phyloP scores from a whole-genome alignment of 371 early-diverging fungal species.

The Mortierella sp. region DNA sequence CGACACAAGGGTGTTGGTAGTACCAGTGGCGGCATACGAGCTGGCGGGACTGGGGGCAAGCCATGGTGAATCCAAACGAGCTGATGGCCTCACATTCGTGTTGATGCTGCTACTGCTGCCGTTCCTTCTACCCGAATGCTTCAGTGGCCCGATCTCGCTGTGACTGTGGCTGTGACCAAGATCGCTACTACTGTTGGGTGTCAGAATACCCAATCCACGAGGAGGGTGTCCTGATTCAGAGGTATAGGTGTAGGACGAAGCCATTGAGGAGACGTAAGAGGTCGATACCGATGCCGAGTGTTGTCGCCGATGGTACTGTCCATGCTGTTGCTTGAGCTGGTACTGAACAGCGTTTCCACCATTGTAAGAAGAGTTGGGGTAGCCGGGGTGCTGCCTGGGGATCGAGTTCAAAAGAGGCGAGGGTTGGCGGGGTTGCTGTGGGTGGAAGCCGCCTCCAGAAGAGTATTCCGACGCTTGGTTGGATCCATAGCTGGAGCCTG shows the following conservation, averaged over 20 bases:
- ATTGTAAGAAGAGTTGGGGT: not conserved
- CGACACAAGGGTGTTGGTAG: not conserved
- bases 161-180: not conserved
- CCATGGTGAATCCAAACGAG: not conserved
- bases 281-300: constrained; percentile 19
- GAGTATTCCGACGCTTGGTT: not conserved
- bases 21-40: not conserved
- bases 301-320: constrained; percentile 17
- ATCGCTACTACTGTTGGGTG: not conserved
- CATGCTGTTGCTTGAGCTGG: constrained; percentile 5
- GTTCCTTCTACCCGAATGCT: not conserved
- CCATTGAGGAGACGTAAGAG: not conserved
- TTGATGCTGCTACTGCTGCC: not conserved
- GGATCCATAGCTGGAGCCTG: constrained; percentile 3
- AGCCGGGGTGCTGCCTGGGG: not conserved
- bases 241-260: not conserved
- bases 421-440: not conserved
- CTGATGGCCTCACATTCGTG: not conserved
- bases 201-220: constrained; percentile 16
- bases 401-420: constrained; percentile 5
- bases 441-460: not conserved
- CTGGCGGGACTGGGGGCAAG: not conserved
- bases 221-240: not conserved
- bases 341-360: not conserved
- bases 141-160: not conserved